Evolutionary conservation across 2,329 filamentous ascomycete genomes (phyloP).

Genomic region (Phoma herbarum): DNA sequence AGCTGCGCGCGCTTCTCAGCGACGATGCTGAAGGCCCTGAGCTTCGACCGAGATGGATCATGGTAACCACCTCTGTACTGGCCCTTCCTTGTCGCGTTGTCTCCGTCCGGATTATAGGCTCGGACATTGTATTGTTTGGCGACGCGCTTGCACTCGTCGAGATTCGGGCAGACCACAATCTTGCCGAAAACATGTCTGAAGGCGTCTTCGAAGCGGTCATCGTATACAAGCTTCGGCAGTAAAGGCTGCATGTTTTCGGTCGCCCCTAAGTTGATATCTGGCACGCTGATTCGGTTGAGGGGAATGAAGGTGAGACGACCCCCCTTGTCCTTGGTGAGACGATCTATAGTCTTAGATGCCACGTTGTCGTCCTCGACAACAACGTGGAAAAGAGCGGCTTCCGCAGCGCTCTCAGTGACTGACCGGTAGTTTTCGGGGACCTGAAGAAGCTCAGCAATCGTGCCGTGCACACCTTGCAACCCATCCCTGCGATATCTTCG

Average conservation of each 20-base stretch:
- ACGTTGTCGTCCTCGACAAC: slow-evolving; percentile 93
- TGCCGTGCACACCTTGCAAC: slow-evolving; percentile 88
- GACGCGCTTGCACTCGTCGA: slow-evolving; percentile 88
- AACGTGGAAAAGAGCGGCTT: slow-evolving; percentile 92
- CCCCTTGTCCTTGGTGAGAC: slow-evolving; percentile 78
- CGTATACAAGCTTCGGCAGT: slow-evolving; percentile 83
- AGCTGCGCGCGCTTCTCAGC: slow-evolving; percentile 78
- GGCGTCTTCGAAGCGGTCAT: slow-evolving; percentile 79
- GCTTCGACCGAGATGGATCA: slow-evolving; percentile 82
- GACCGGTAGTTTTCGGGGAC: slow-evolving; percentile 85
- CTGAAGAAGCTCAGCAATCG: slow-evolving; percentile 89
- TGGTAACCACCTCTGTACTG: slow-evolving; percentile 95
- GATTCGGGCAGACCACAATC: slow-evolving; percentile 90
- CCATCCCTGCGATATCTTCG: slow-evolving; percentile 81
- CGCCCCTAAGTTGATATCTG: slow-evolving; percentile 78
- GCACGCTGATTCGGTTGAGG: slow-evolving; percentile 78
- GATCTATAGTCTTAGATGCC: slow-evolving; percentile 80
- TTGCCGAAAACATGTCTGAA: slow-evolving; percentile 96
- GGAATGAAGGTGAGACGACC: slow-evolving; percentile 96
- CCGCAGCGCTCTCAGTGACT: slow-evolving; percentile 91
- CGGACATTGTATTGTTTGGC: slow-evolving; percentile 90
- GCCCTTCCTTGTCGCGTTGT: slow-evolving; percentile 93
- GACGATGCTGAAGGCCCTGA: slow-evolving; percentile 82
- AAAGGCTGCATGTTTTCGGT: slow-evolving; percentile 88
- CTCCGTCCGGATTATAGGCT: slow-evolving; percentile 93